phyloP scores from a whole-genome alignment of 139 green algal species.

The Coelastrella sp. region DNA sequence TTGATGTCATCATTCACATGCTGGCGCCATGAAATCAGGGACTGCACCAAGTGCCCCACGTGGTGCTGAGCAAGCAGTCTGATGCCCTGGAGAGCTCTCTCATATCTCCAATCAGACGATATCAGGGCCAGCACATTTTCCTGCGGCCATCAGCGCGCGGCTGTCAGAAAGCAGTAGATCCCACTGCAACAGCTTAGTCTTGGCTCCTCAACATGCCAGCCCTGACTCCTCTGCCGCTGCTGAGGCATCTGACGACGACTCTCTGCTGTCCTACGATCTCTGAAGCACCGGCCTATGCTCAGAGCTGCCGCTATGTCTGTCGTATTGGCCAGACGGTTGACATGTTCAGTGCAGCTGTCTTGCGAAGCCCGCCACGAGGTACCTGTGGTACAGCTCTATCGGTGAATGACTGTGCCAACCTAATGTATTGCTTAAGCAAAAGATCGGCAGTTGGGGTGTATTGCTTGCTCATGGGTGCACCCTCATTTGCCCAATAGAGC shows the following conservation, averaged over 20 bases:
- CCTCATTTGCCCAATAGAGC: not conserved
- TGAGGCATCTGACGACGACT: too few species aligned
- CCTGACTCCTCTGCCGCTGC: too few species aligned
- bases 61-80: conserved; percentile 57
- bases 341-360: not conserved
- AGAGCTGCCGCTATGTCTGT: not conserved
- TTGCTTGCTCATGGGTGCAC: conserved; percentile 11
- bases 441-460: conserved; percentile 30
- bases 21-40: conserved; percentile 44
- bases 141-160: not conserved
- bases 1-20: conserved; percentile 51
- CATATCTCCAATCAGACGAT: conserved; percentile 49
- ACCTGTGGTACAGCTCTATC: conserved; percentile 33
- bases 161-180: too few species aligned
- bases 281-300: not conserved
- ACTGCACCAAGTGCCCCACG: conserved; percentile 45
- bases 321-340: not conserved
- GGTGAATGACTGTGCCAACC: conserved; percentile 48
- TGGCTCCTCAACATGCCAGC: too few species aligned
- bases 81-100: conserved; percentile 52
- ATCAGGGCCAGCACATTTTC: conserved; percentile 34
- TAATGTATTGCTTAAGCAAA: conserved; percentile 57
- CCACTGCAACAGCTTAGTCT: not conserved
- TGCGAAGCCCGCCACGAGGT: not conserved
- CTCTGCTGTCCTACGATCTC: too few species aligned